Base-by-base conservation (phyloP, 345 rosid species). In the Euclidium syriacum region DNA sequence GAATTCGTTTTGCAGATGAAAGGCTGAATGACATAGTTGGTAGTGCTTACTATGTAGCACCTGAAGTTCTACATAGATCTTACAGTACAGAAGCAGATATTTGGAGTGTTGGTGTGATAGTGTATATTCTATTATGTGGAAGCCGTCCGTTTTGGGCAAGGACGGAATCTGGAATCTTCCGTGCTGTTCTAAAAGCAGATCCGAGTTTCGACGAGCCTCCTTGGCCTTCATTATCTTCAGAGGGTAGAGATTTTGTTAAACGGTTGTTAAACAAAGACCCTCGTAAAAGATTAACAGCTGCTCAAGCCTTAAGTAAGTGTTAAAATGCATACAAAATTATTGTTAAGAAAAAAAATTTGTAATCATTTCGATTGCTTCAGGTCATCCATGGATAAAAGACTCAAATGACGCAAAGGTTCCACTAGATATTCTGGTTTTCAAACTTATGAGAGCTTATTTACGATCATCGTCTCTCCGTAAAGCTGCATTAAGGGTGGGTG, bases 91-190 rank as follows among this genome's bases (percentile, higher is more conserved):
- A 90, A 76, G 99, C 97, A 27, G 99, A 94, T 77, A 90, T 87
- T 47, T 90, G 99, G 99, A 94, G 99, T 58, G 67, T 90, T 59
- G 99, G 99, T 10, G 97, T 94, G 58, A 94, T 94, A 55, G 89
- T 91, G 2, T 94, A 90, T 61, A 94, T 94, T 73, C 79, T 94
- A 25, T 77, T 94, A 27, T 90, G 99, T 49, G 97, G 99, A 46
- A 85, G 97, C 67, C 88, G 99, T 34, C 99, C 99, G 41, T 94
- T 94, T 77, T 94, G 99, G 97, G 95, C 99, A 7, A 83, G 88
- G 52, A 90, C 86, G 0, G 97, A 94, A 77, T 90, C 99, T 5
- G 97, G 99, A 46, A 90, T 94, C 75, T 94, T 94, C 52, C 83
- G 91, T 44, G 86, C 96, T 62, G 96, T 94, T 76, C 63, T 90